Base-by-base conservation (phyloP, 2,329 filamentous ascomycete genomes). In the Stromatinia cepivora region DNA sequence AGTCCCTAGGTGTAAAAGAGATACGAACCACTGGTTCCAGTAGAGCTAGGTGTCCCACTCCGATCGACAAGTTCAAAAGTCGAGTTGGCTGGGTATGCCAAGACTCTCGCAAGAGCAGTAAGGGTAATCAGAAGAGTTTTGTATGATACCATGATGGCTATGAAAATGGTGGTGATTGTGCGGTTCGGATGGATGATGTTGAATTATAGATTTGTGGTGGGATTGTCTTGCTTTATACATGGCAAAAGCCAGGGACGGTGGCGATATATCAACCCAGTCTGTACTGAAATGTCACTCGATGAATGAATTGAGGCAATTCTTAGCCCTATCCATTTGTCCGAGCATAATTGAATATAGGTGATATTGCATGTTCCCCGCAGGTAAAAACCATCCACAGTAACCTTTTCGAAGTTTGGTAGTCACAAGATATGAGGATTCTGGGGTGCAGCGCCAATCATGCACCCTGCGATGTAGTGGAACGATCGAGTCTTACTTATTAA, bases 31-130 rank as follows among this genome's bases (percentile, higher is more conserved):
- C 59, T 63, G n/a, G 46, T 63, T 63, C 59, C 59, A 52, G 59
- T 63, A 13, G 59, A 63, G 46, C 59, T 63, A 36, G 45, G 59
- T 52, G 59, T 63, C 46, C 59, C 59, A 63, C 59, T 50, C 25
- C 59, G 31, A 52, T 25, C 45, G 22, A 63, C 31, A 2, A 63
- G 28, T 11, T 63, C 45, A 36, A 39, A 10, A 25, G 22, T 63
- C 15, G 59, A 63, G 31, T 63, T 63, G 22, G 59, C 59, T 25
- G 59, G 59, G 17, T 63, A 52, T 50, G 59, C 46, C 13, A 52
- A 52, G 31, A 52, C 59, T 20, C 13, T 25, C 13, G 46, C 46
- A 15, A 39, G 8, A 25, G 46, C 15, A 34, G 31, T 36, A 34
- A 50, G 31, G 4, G 46, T 36, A 52, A 20, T 17, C 0, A 63